phyloP scores from a whole-genome alignment of 2,329 filamentous ascomycete species.

The Exophiala xenobiotica region DNA sequence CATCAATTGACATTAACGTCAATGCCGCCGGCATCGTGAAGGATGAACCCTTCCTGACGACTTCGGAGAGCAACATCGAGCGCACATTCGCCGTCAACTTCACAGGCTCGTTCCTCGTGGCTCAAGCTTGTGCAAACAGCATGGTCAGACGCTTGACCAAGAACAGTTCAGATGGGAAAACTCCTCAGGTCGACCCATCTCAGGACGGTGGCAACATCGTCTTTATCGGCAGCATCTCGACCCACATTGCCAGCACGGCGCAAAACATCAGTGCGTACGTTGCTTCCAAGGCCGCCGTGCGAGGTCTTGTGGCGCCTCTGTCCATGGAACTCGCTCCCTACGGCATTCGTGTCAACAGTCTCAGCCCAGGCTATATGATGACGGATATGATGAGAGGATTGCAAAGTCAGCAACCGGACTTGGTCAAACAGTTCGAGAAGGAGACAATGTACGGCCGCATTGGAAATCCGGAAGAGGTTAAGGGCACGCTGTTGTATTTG shows the following conservation, averaged over 20 bases:
- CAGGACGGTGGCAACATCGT: conserved; percentile 31
- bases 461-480: conserved; percentile 27
- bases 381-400: conserved; percentile 32
- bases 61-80: conserved; percentile 28
- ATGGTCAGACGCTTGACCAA: conserved; percentile 30
- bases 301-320: conserved; percentile 72
- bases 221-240: conserved; percentile 38
- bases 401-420: conserved; percentile 24
- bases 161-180: conserved; percentile 11
- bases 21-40: conserved; percentile 34
- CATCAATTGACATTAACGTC: conserved; percentile 22
- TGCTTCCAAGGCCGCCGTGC: conserved; percentile 71
- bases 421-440: conserved; percentile 29
- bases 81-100: conserved; percentile 38
- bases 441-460: conserved; percentile 31
- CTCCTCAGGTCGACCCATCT: conserved; percentile 15
- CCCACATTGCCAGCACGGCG: conserved; percentile 35
- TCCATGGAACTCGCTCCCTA: conserved; percentile 43
- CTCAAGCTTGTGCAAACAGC: conserved; percentile 32
- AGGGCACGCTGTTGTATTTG: conserved; percentile 28
- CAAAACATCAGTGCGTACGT: conserved; percentile 55
- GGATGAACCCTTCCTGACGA: conserved; percentile 31
- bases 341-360: conserved; percentile 36
- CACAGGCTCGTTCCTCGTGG: conserved; percentile 31
- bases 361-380: conserved; percentile 34